Percentiles rank a stretch among this genome's conserved stretches.
Evolutionary conservation across 2,329 filamentous ascomycete genomes (phyloP).

Genomic region (Ciborinia camelliae): DNA sequence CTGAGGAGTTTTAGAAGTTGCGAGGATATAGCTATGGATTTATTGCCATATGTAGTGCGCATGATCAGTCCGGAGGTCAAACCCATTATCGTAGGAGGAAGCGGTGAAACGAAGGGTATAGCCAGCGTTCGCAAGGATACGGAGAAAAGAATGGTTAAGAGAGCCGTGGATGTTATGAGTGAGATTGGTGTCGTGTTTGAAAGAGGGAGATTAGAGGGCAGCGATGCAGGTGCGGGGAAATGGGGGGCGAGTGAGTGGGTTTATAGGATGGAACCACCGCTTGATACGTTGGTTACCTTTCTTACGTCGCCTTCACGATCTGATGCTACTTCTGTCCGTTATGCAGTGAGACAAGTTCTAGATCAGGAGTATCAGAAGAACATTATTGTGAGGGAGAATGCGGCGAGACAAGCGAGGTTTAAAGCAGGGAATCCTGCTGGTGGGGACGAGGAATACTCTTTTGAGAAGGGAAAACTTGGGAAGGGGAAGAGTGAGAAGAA

Average conservation of each 20-base stretch:
- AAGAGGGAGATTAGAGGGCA: constrained; percentile 67
- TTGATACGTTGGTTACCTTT: constrained; percentile 77
- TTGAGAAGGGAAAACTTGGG: background rate
- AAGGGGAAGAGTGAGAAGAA: constrained; percentile 5
- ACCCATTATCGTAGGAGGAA: constrained; percentile 77
- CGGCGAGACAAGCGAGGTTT: constrained; percentile 63
- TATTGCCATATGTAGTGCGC: constrained; percentile 78
- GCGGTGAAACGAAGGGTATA: constrained; percentile 60
- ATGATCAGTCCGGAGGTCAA: constrained; percentile 88
- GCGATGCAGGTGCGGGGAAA: constrained; percentile 44
- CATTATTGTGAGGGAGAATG: constrained; percentile 61
- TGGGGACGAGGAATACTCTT: constrained; percentile 20
- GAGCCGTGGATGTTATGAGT: constrained; percentile 78
- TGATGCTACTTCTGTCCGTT: constrained; percentile 71
- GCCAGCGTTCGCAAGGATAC: constrained; percentile 85
- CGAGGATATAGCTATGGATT: constrained; percentile 73
- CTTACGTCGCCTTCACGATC: constrained; percentile 59
- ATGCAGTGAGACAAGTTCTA: constrained; percentile 86
- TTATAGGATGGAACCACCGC: constrained; percentile 88
- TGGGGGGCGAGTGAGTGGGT: constrained; percentile 65
- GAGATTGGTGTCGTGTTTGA: constrained; percentile 80
- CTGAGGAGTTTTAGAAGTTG: constrained; percentile 74
- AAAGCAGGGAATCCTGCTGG: constrained; percentile 46
- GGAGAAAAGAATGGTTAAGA: constrained; percentile 76
- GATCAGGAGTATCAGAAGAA: constrained; percentile 85